Base-by-base conservation (phyloP, 306 rosid genomes). In the Cicer judaicum region DNA sequence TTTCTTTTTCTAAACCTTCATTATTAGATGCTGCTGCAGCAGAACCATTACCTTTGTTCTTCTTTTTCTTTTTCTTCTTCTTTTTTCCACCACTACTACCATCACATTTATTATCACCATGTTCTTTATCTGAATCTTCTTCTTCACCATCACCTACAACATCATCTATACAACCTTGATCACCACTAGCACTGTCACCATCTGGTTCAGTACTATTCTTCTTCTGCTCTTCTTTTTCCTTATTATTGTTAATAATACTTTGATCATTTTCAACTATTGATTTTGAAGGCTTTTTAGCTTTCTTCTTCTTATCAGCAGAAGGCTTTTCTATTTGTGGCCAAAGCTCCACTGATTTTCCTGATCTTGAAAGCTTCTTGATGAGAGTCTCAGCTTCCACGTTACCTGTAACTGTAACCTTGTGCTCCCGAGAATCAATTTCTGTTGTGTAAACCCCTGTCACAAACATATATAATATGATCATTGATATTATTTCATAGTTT, bases 331-430 rank as follows among this genome's bases (percentile, higher is more conserved):
- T 29, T 29, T 29, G 36, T 29, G 94, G 97, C 91, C 85, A 91
- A 34, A 89, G 89, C 80, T 91, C 93, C 1, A 89, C 94, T 13
- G 78, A 75, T 56, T 90, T 94, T n/a, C 94, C 94, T 49, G 98
- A 84, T 81, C 80, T 89, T 79, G 65, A 24, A 36, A 94, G 94
- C 82, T 85, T 94, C 89, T 86, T 91, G 14, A 94, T 78, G 10
- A 94, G 87, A 73, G 87, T 88, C 34, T 86, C 93, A 2, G 85
- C 88, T 1, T 84, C 91, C 66, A 94, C 93, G 88, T 91, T 90
- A 21, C 98, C 98, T 0, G 91, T 88, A 36, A 94, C 98, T 0
- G 83, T 89, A 36, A 94, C 98, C 84, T 90, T 94, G 76, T 94
- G 97, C 83, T 77, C 91, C 90, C 39, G 74, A 70, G 90, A 79